Base-by-base conservation (phyloP, 371 early-diverging fungal species). In the Mortierella sp. region DNA sequence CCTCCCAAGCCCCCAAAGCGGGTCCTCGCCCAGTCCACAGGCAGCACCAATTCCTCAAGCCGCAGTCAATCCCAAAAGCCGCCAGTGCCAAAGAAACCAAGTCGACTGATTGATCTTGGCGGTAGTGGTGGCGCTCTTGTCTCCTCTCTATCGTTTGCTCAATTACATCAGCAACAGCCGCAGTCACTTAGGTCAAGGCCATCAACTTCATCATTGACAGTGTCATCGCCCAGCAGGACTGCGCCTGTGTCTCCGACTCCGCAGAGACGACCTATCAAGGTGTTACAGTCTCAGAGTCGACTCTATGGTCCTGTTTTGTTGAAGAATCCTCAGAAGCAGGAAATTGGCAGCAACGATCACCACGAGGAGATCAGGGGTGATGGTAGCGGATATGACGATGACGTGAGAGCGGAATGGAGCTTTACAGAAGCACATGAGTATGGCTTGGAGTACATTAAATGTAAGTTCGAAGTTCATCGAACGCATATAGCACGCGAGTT, bases 1-100 rank as follows among this genome's bases (percentile, higher is more conserved):
- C 66, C 72, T n/a, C 61, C 66, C 27, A 72, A 72, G 27, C 66
- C 72, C 5, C 61, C 72, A 31, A 72, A 72, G 19, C 60, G 72
- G 2, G 23, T 72, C 61, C 34, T 52, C 6, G 48, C 44, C 15
- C 72, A 72, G 53, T 65, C 48, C 41, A 72, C 72, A 15, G 72
- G 67, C 21, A 62, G 67, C 28, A 66, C 73, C 19, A 72, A 53
- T 26, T 72, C 73, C 4, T 72, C 73, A 8, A 55, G 39, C 46
- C 34, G 39, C 34, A 67, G 67, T 30, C 37, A 23, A 24, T 64
- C 64, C 4, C 56, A 60, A 19, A 64, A 19, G 31, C 72, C 71
- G 2, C 72, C 72, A 3, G 72, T 64, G 4, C 72, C 65, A 34
- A 71, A 71, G 54, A 71, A 64, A 41, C 72, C 65, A 11, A 60